phyloP scores from a whole-genome alignment of 768 basidiomycete genomes.

The Boletus patriciae region DNA sequence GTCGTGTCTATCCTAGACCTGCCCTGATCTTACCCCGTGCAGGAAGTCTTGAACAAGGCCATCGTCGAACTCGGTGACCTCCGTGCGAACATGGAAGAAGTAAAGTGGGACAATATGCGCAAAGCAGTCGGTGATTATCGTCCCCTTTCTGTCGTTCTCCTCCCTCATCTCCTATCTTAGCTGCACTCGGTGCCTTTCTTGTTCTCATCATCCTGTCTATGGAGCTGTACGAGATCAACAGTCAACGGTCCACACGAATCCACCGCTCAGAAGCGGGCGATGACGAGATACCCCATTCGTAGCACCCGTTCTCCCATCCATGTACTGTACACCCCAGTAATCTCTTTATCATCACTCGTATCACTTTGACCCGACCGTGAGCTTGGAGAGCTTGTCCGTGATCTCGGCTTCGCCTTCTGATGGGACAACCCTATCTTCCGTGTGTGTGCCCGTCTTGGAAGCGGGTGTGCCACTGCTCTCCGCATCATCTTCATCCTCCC shows the following conservation, averaged over 20 bases:
- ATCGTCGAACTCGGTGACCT: conserved; percentile 75
- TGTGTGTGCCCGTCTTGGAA: conserved; percentile 26
- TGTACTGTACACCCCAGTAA: conserved; percentile 21
- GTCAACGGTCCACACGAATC: conserved; percentile 25
- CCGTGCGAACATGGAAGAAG: conserved; percentile 78
- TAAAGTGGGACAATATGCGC: conserved; percentile 88
- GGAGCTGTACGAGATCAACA: conserved; percentile 56
- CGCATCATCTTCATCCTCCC: conserved; percentile 73
- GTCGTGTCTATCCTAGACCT: conserved; percentile 6
- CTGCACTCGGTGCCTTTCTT: conserved; percentile 63
- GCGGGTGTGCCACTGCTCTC: conserved; percentile 28
- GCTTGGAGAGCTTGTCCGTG: conserved; percentile 53
- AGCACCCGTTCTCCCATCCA: neutral
- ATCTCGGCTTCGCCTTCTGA: conserved; percentile 37
- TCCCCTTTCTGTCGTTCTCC: neutral
- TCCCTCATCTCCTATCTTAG: conserved; percentile 36
- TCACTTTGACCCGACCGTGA: conserved; percentile 48
- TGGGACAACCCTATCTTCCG: conserved; percentile 1
- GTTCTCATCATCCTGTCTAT: conserved; percentile 66
- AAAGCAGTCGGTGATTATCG: conserved; percentile 66
- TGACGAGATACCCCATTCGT: conserved; percentile 18
- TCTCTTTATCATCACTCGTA: no score
- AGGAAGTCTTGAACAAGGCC: conserved; percentile 77
- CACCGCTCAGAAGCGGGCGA: conserved; percentile 2
- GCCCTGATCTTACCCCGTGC: neutral